Conservation (phyloP, 495 filamentous ascomycete species). For the Tuber aestivum region DNA sequence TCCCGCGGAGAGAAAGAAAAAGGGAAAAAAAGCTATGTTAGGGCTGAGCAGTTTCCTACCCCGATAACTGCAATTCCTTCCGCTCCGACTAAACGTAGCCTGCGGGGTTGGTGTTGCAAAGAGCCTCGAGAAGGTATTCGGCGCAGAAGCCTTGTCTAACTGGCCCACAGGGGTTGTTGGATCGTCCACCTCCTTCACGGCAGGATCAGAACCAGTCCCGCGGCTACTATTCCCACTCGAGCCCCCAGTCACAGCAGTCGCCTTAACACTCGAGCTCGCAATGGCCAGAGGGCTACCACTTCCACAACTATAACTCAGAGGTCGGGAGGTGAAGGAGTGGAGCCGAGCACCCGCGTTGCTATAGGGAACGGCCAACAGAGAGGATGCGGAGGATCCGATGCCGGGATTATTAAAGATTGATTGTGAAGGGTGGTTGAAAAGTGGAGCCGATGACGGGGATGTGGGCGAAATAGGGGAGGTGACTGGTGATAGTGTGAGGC, state of each 20-base stretch:
- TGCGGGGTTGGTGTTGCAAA: conserved; percentile 42
- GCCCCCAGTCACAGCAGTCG: conserved; percentile 8
- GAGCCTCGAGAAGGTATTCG: conserved; percentile 43
- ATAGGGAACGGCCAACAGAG: conserved; percentile 3
- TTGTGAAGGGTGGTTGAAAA: conserved; percentile 16
- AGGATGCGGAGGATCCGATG: conserved; percentile 2
- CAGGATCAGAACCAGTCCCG: conserved; percentile 21
- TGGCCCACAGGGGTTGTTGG: conserved; percentile 40
- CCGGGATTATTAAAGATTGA: conserved; percentile 40
- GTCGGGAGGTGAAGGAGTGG: conserved; percentile 30
- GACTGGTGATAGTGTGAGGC: conserved; percentile 30
- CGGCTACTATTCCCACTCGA: conserved; percentile 3
- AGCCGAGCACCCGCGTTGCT: conserved; percentile 19
- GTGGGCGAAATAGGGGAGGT: conserved; percentile 25
- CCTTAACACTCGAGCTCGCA: neutral
- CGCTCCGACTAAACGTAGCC: conserved; percentile 38
- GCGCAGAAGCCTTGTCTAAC: conserved; percentile 36
- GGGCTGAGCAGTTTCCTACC: conserved; percentile 13
- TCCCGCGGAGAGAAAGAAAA: too few species aligned
- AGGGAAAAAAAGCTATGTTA: neutral
- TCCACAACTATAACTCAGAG: conserved; percentile 28
- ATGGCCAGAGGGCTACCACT: conserved; percentile 11
- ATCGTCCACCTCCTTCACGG: conserved; percentile 47
- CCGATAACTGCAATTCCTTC: conserved; percentile 43
- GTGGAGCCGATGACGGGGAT: conserved; percentile 7